Base-by-base conservation (phyloP, 768 basidiomycete genomes). In the Cubamyces sp. region DNA sequence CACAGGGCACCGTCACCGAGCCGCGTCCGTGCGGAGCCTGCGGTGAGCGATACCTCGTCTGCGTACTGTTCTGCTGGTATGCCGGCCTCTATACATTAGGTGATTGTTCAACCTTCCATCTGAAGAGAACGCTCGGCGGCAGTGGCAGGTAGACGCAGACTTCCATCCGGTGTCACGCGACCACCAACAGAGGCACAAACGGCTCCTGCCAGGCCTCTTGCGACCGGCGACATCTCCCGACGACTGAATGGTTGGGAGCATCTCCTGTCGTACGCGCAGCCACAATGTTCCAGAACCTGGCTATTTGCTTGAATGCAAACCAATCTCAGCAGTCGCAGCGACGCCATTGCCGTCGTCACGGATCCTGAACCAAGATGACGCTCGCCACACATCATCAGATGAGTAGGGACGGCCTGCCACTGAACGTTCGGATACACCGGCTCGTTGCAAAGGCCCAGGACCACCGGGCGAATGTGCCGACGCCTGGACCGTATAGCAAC, bases 281-380 rank as follows among this genome's bases (percentile, higher is more conserved):
- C 3, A 26, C 12, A 6, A 15, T 18, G 26, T 41, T 34, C 57
- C 23, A 16, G 57, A 45, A 19, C 49, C 18, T 5, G 11, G 18
- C 49, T 8, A 5, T 15, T n/a, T n/a, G 30, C 28, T 25, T 40
- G 46, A 26, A 48, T 48, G 56, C 37, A 25, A 48, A 16, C 15
- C 18, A 14, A 47, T 39, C 45, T 43, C 42, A 43, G 42, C 37
- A 43, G 28, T 30, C 30, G 54, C 19, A 16, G 6, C 40, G 49
- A 59, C 49, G 25, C 18, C 49, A 43, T 43, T 28, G 26, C 11
- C 57, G 47, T n/a, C 25, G 25, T 40, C 18, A 28, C 57, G 57
- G 48, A 51, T 50, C 49, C 57, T 43, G 57, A 58, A 49, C 47
- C 57, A 51, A 50, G 26, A 18, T 59, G 57, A 59, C 57, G 57